phyloP scores from a whole-genome alignment of 495 filamentous ascomycete genomes.

The Penicillium manginii region DNA sequence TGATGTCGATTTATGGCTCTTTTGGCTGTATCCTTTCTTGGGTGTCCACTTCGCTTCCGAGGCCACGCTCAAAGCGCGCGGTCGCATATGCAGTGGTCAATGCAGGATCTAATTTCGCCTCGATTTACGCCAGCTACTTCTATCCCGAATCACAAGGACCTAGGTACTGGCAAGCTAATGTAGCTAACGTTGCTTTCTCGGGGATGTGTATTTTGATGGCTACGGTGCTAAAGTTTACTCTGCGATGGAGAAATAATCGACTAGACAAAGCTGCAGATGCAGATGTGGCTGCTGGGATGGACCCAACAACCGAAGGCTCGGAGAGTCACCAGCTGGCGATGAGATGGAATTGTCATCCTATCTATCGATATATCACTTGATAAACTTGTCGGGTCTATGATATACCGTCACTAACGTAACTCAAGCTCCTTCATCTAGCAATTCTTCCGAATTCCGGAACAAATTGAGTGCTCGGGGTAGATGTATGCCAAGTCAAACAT shows the following conservation, averaged over 20 bases:
- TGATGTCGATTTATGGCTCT: conserved; percentile 47
- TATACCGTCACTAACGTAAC: neutral
- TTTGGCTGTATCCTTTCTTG: conserved; percentile 46
- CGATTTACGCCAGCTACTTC: conserved; percentile 48
- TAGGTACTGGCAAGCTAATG: conserved; percentile 21
- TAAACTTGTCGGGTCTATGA: neutral
- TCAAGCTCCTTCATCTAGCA: too few relatives aligned
- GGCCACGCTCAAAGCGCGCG: conserved; percentile 50
- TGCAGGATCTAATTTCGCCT: conserved; percentile 39
- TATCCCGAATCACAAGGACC: conserved; percentile 28
- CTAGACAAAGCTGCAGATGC: conserved; percentile 11
- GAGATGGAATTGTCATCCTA: conserved; percentile 18
- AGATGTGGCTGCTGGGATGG: conserved; percentile 10
- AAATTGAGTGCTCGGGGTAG: too few relatives aligned
- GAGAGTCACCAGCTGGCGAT: conserved; percentile 9
- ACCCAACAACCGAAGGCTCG: conserved; percentile 7
- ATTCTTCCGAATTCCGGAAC: too few relatives aligned
- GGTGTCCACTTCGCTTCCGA: conserved; percentile 47
- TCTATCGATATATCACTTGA: conserved; percentile 16
- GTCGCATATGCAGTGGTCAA: conserved; percentile 47
- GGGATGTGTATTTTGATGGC: conserved; percentile 18
- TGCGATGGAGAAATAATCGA: conserved; percentile 12
- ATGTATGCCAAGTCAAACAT: too few relatives aligned
- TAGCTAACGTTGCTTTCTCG: conserved; percentile 18
- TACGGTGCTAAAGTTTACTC: conserved; percentile 6